phyloP scores from a whole-genome alignment of 1,284 basidiomycete genomes.

The Sporisorium graminicola region DNA sequence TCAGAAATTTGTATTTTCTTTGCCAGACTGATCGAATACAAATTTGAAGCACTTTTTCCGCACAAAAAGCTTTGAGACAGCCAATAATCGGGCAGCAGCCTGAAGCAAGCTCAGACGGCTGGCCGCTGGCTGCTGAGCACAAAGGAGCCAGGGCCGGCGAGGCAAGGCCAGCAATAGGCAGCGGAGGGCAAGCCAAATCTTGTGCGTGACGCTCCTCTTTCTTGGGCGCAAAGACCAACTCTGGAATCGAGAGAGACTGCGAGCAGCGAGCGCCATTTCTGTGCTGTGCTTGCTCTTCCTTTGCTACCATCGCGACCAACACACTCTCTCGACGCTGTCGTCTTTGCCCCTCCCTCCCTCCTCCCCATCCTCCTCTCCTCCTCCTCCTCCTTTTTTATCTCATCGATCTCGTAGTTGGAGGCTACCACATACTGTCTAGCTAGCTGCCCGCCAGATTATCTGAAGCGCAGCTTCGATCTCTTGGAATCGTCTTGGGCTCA shows the following conservation, averaged over 20 bases:
- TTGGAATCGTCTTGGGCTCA: background rate
- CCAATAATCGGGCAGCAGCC: slow-evolving; percentile 1
- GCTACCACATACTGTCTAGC: background rate
- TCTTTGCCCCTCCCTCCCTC: background rate
- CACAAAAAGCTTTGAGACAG: background rate
- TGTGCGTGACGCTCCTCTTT: background rate
- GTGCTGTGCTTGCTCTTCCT: background rate
- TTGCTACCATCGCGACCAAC: background rate
- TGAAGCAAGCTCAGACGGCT: background rate
- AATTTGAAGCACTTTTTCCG: background rate
- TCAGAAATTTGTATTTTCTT: background rate
- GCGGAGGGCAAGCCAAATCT: background rate
- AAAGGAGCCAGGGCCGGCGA: too few relatives aligned
- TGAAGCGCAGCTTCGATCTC: background rate
- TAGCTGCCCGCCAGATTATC: background rate
- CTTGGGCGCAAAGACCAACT: background rate
- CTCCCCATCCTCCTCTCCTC: background rate
- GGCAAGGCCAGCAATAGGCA: too few relatives aligned
- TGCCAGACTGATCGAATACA: background rate
- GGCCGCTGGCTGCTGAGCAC: background rate
- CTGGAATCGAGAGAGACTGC: background rate
- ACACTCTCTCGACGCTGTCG: background rate
- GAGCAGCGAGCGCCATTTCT: background rate
- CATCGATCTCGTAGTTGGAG: background rate
- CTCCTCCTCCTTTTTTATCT: background rate